phyloP scores from a whole-genome alignment of 139 green algal genomes.

The Tetraselmis striata region DNA sequence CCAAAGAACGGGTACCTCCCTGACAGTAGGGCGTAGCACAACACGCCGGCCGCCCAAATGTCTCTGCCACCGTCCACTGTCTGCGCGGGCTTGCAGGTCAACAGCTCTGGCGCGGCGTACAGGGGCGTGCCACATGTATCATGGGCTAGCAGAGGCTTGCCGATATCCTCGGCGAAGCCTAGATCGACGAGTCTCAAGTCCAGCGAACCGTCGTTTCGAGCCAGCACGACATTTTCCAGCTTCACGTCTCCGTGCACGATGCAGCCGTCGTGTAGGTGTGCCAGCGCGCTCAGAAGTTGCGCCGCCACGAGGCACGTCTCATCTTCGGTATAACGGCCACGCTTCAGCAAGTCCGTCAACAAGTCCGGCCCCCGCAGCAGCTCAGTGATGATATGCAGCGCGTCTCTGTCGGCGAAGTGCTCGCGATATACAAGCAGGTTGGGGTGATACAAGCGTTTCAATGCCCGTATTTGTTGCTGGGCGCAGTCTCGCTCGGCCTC shows the following conservation, averaged over 20 bases:
- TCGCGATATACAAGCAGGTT: not conserved
- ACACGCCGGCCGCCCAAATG: not conserved
- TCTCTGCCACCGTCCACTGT: not conserved
- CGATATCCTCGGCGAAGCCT: not conserved
- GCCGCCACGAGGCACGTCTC: not conserved
- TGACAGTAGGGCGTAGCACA: not conserved
- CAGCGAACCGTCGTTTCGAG: not conserved
- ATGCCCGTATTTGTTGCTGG: not conserved
- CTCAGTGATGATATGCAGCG: not conserved
- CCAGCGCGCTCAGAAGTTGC: not conserved
- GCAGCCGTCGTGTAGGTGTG: not conserved
- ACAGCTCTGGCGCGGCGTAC: not conserved
- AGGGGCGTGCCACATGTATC: not conserved
- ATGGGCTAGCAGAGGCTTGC: not conserved
- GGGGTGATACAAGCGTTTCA: not conserved
- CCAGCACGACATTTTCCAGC: not conserved
- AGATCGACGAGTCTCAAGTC: not conserved
- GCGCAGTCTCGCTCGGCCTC: not conserved
- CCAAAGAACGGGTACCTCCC: not conserved
- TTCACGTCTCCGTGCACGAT: not conserved
- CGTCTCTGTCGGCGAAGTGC: not conserved
- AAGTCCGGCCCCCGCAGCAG: not conserved
- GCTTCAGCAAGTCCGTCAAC: not conserved
- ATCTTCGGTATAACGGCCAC: not conserved
- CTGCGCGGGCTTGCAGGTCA: not conserved